Base-by-base conservation (phyloP, 805 yeast genomes). In the Cyberlindnera suaveolens region DNA sequence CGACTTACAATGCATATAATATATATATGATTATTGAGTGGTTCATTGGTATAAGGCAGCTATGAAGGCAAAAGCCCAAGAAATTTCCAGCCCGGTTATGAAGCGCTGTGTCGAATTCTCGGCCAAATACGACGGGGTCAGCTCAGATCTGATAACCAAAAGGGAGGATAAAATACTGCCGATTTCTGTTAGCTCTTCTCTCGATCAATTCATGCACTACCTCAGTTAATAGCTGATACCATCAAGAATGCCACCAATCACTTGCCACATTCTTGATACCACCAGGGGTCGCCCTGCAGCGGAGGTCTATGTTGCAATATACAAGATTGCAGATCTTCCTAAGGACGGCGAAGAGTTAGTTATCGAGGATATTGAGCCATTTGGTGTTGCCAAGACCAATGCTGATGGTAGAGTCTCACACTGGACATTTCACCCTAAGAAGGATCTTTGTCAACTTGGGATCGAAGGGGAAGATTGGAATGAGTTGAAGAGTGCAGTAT, bases 191-290 rank as follows among this genome's bases (percentile, higher is more conserved):
- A 20, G 4, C 8, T 23, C 27, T 23, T 9, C 4, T 23, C 27
- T 23, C 8, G 27, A 23, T 23, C 27, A 23, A 23, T 23, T 9
- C 11, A 23, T 23, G 27, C 5, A 10, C 27, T 10, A 23, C 6
- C 11, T 15, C 23, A 33, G 8, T 5, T 17, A 17, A 13, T 33
- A 4, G 17, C 7, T 34, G 11, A 34, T 20, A 13, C 26, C 26
- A 34, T 10, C 14, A 11, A 35, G 11, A 20, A 54, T 56, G 61
- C 56, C 60, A n/a, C 91, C 91, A 36, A 77, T 89, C 33, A 89
- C 96, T 3, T 90, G 97, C 66, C 98, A 90, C 61, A 77, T 90
- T 9, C 70, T 90, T 18, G 96, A 90, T 57, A 89, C 96, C 6
- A 80, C 85, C 9, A 64, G 71, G 7, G 98, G 98, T 1, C 73